Percentiles rank a stretch among this genome's conserved stretches.
Evolutionary conservation across 2,329 filamentous ascomycete species (phyloP).

Genomic region (Coniochaeta sp.): DNA sequence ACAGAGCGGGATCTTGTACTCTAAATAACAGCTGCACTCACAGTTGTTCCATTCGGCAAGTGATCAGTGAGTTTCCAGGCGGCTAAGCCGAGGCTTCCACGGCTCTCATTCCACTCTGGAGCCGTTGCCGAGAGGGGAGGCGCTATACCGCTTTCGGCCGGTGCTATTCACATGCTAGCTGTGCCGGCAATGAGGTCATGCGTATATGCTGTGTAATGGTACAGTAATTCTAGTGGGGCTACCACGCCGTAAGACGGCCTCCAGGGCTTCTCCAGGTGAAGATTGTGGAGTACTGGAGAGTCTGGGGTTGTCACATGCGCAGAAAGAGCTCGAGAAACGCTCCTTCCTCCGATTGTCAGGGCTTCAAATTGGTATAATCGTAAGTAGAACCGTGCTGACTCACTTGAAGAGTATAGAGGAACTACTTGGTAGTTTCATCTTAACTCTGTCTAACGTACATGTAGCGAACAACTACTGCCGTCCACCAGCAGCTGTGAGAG

Average conservation of each 20-base stretch:
- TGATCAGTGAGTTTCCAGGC: neutral
- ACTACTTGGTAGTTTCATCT: too few relatives aligned
- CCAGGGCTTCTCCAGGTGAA: neutral
- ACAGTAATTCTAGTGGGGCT: too few relatives aligned
- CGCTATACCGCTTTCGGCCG: neutral
- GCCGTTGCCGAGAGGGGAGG: neutral
- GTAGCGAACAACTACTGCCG: neutral
- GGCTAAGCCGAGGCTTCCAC: constrained; percentile 1
- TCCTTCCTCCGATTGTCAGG: neutral
- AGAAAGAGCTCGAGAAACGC: neutral
- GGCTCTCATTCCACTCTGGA: constrained; percentile 1
- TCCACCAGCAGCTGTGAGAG: neutral
- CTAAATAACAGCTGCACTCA: constrained; percentile 1
- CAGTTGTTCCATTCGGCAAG: neutral
- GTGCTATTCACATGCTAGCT: constrained; percentile 9
- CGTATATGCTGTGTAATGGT: too few relatives aligned
- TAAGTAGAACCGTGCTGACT: too few relatives aligned
- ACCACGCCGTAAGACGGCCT: neutral
- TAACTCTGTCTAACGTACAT: neutral
- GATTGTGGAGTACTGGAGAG: neutral
- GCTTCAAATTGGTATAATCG: neutral
- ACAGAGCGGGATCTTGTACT: neutral
- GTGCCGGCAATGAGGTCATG: constrained; percentile 8
- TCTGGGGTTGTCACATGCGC: neutral
- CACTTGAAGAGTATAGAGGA: too few relatives aligned